Evolutionary conservation across 2,329 filamentous ascomycete genomes (phyloP).

Genomic region (Botrytis sinoallii): DNA sequence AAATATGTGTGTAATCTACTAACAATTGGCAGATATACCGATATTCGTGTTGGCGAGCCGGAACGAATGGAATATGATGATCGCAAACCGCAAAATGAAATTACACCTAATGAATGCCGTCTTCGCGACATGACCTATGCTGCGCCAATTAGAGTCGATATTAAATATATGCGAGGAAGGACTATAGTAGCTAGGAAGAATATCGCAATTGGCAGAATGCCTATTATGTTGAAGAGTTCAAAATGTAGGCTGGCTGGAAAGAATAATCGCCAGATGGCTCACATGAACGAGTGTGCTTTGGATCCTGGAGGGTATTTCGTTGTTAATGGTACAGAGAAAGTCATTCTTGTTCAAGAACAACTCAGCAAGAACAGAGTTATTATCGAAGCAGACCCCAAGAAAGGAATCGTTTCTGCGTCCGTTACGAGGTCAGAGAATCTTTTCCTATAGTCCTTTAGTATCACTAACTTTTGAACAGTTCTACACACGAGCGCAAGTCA

Average conservation of each 20-base stretch:
- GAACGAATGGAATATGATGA: slow-evolving; percentile 75
- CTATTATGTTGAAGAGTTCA: slow-evolving; percentile 94
- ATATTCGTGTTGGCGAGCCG: slow-evolving; percentile 82
- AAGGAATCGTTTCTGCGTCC: slow-evolving; percentile 89
- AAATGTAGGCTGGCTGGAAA: slow-evolving; percentile 85
- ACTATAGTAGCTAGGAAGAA: slow-evolving; percentile 70
- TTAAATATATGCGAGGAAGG: slow-evolving; percentile 82
- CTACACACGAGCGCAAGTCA: slow-evolving; percentile 94
- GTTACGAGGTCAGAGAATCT: slow-evolving; percentile 62
- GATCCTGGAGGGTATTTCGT: slow-evolving; percentile 98
- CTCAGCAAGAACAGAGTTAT: slow-evolving; percentile 99
- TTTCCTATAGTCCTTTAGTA: not conserved
- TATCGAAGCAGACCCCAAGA: slow-evolving; percentile 88
- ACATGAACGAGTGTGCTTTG: slow-evolving; percentile 90
- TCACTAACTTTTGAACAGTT: slow-evolving; percentile 52
- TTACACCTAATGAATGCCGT: slow-evolving; percentile 95
- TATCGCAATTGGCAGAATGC: slow-evolving; percentile 83
- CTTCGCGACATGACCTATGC: slow-evolving; percentile 97
- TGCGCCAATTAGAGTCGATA: slow-evolving; percentile 88
- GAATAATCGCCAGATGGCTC: slow-evolving; percentile 82
- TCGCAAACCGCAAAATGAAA: slow-evolving; percentile 64
- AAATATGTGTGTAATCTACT: not conserved
- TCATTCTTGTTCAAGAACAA: slow-evolving; percentile 97
- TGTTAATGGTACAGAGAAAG: slow-evolving; percentile 95
- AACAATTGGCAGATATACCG: slow-evolving; percentile 57